phyloP scores from a whole-genome alignment of 768 basidiomycete genomes.

The Scleroderma citrinum region DNA sequence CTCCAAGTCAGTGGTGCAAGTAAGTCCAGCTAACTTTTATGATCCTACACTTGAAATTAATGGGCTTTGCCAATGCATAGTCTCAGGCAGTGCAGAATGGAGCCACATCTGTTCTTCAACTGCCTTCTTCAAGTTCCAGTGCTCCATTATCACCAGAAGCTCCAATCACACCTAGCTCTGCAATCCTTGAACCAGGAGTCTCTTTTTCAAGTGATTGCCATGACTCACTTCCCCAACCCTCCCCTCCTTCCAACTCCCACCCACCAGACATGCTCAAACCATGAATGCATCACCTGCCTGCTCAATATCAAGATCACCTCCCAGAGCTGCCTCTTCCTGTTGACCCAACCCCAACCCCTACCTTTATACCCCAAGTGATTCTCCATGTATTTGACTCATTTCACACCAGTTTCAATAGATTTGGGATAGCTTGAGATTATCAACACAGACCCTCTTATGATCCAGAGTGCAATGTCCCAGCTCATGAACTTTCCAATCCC shows the following conservation, averaged over 20 bases:
- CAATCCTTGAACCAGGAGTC: neutral
- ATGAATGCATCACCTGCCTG: too few relatives aligned
- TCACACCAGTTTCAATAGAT: constrained; percentile 10
- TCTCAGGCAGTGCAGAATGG: too few relatives aligned
- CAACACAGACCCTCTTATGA: constrained; percentile 6
- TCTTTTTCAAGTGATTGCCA: neutral
- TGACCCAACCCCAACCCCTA: too few relatives aligned
- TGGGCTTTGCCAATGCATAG: neutral
- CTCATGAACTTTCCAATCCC: neutral
- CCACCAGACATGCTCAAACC: too few relatives aligned
- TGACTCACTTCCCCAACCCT: neutral
- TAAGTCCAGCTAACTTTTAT: neutral
- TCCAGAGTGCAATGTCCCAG: neutral
- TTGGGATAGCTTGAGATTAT: constrained; percentile 12
- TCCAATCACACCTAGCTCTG: neutral
- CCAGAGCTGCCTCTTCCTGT: too few relatives aligned
- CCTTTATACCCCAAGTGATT: neutral
- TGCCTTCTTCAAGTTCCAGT: neutral
- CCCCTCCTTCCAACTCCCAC: neutral
- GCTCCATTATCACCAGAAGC: neutral
- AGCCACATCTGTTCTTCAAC: neutral
- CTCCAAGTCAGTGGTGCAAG: neutral
- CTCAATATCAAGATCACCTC: too few relatives aligned
- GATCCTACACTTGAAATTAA: neutral
- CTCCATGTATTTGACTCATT: constrained; percentile 11